Conservation (phyloP, 2,329 filamentous ascomycete genomes). For the Mycosphaerella sp. region DNA sequence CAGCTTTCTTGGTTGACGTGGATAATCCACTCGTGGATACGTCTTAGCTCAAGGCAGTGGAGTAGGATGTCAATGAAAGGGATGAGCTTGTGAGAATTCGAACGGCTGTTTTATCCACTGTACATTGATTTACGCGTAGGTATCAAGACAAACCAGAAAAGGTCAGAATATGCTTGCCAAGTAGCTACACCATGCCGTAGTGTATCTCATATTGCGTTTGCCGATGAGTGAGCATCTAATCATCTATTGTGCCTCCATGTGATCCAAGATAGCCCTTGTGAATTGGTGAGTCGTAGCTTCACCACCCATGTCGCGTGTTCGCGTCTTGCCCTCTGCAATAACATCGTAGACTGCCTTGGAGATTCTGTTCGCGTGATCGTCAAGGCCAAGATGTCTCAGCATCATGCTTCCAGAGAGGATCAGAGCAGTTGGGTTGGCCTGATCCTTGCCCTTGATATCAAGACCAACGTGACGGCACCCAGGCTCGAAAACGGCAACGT, state of each 20-base stretch:
- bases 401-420: constrained; percentile 96
- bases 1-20: no score
- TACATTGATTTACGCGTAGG: not conserved
- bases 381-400: constrained; percentile 89
- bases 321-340: constrained; percentile 81
- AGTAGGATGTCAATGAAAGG: not conserved
- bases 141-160: not conserved
- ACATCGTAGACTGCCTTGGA: constrained; percentile 77
- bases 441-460: constrained; percentile 99
- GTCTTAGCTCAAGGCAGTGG: no score
- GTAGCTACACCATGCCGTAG: not conserved
- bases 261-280: constrained; percentile 85
- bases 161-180: not conserved
- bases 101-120: not conserved
- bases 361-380: constrained; percentile 97
- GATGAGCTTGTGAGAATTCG: no score
- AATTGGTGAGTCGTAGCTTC: constrained; percentile 86
- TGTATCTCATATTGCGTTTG: not conserved
- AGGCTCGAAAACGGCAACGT: constrained; percentile 97
- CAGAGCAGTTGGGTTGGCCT: constrained; percentile 96
- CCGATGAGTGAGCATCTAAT: not conserved
- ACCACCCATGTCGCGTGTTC: constrained; percentile 96
- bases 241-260: constrained; percentile 63
- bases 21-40: no score
- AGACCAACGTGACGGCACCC: constrained; percentile 99